A percentile compares a stretch with the other conserved stretches of the same genome.
These are phyloP conservation scores for Coccomyxa sp. DNA, from an alignment of 139 green algal species.

Conservation along the genomic window DNA sequence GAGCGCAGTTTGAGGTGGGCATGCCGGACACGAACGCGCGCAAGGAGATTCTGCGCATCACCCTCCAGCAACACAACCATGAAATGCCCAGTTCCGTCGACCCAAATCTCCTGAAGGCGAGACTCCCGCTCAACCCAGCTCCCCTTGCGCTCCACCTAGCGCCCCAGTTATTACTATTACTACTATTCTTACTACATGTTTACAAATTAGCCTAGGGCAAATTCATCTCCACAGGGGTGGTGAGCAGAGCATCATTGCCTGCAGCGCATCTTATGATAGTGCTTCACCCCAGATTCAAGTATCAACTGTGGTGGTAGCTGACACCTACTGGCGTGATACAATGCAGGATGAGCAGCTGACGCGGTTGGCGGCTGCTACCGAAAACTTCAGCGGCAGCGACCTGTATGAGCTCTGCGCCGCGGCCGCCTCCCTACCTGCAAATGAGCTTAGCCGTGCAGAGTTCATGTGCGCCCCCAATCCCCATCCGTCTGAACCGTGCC, in stretches of 20 bases:
- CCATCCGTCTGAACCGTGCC: neutral
- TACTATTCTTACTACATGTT: no score
- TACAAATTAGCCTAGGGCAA: no score
- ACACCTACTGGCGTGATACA: neutral
- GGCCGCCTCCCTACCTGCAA: slow-evolving; percentile 48
- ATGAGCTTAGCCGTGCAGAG: slow-evolving; percentile 24
- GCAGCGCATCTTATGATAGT: neutral
- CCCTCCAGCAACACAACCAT: slow-evolving; percentile 27
- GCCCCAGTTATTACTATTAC: no score
- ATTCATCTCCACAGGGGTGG: no score
- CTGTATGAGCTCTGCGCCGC: slow-evolving; percentile 72
- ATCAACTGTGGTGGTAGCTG: neutral
- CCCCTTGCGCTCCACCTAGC: no score
- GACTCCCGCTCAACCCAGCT: neutral
- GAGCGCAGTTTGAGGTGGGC: slow-evolving; percentile 45
- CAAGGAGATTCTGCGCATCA: slow-evolving; percentile 54
- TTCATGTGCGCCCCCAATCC: neutral
- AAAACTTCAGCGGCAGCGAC: slow-evolving; percentile 76
- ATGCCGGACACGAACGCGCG: slow-evolving; percentile 59
- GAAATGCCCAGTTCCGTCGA: slow-evolving; percentile 21
- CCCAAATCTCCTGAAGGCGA: slow-evolving; percentile 12
- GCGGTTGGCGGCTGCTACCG: slow-evolving; percentile 48
- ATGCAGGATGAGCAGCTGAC: slow-evolving; percentile 13
- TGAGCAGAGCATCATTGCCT: no score
- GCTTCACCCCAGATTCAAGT: neutral